Percentiles rank a stretch among this genome's conserved stretches.
Evolutionary conservation across 495 filamentous ascomycete species (phyloP).

Genomic region (Aspergillus campestris): DNA sequence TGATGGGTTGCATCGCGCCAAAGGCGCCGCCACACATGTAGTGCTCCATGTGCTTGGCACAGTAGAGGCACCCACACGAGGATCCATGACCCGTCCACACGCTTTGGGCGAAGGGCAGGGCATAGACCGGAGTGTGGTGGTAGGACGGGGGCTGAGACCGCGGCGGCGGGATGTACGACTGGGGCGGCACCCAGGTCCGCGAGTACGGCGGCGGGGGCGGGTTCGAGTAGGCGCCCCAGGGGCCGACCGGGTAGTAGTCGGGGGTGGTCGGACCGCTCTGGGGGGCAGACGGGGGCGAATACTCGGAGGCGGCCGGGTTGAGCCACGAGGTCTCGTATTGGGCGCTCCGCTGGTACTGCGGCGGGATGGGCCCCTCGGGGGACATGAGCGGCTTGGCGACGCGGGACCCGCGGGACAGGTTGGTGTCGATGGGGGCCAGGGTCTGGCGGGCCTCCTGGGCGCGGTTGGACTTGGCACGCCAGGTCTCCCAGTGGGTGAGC

Average conservation of each 20-base stretch:
- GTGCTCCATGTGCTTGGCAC: conserved; percentile 51
- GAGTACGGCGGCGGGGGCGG: conserved; percentile 37
- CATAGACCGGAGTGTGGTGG: conserved; percentile 44
- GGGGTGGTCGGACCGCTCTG: conserved; percentile 59
- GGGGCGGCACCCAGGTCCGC: conserved; percentile 33
- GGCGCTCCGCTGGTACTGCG: conserved; percentile 42
- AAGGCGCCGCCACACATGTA: conserved; percentile 58
- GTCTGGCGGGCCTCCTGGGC: conserved; percentile 45
- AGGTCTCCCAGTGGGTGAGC: conserved; percentile 76
- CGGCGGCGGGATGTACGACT: conserved; percentile 39
- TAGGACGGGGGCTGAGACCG: conserved; percentile 44
- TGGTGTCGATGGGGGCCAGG: conserved; percentile 65
- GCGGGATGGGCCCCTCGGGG: conserved; percentile 41
- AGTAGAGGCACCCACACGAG: conserved; percentile 63
- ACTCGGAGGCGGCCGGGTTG: conserved; percentile 44
- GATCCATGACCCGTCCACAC: conserved; percentile 52
- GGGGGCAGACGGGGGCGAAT: conserved; percentile 61
- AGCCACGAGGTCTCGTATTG: conserved; percentile 47
- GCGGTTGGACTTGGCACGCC: conserved; percentile 55
- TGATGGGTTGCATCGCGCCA: conserved; percentile 50
- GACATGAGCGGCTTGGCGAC: conserved; percentile 41
- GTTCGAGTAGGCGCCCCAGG: conserved; percentile 44
- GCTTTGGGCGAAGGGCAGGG: conserved; percentile 47
- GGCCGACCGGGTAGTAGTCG: conserved; percentile 48
- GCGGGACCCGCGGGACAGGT: conserved; percentile 40